A percentile compares a stretch with the other conserved stretches of the same genome.
phyloP scores from a whole-genome alignment of 148 eudicot genomes.

The Polygonum maritimum region DNA sequence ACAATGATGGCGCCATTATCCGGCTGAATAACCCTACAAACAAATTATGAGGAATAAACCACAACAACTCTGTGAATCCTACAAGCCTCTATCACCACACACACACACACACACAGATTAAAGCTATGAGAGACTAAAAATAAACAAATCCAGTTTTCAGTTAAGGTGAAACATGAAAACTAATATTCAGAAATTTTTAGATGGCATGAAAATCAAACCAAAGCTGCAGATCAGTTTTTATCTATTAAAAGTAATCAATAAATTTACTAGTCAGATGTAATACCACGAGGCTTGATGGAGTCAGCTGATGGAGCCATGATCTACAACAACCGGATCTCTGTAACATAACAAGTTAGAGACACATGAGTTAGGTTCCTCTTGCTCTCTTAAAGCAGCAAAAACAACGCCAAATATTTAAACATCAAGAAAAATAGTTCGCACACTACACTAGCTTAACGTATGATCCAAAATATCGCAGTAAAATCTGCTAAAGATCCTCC shows the following conservation, averaged over 20 bases:
- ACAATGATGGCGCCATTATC: neutral
- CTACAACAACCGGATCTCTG: conserved; percentile 20
- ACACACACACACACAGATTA: conserved; percentile 2
- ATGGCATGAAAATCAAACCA: neutral
- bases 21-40: neutral
- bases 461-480: neutral
- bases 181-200: neutral
- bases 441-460: neutral
- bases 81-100: neutral
- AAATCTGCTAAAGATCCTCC: conserved; percentile 3
- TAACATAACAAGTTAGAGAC: neutral
- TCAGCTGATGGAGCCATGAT: conserved; percentile 50
- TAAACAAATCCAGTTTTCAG: neutral
- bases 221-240: neutral
- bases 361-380: neutral
- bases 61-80: neutral
- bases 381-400: neutral
- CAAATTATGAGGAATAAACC: neutral
- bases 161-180: neutral
- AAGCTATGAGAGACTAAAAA: neutral
- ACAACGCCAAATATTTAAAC: neutral
- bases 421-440: neutral
- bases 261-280: neutral
- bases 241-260: neutral
- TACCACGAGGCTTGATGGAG: conserved; percentile 56